Evolutionary conservation across 495 filamentous ascomycete species (phyloP).

Genomic region (Chlorociboria aeruginascens): DNA sequence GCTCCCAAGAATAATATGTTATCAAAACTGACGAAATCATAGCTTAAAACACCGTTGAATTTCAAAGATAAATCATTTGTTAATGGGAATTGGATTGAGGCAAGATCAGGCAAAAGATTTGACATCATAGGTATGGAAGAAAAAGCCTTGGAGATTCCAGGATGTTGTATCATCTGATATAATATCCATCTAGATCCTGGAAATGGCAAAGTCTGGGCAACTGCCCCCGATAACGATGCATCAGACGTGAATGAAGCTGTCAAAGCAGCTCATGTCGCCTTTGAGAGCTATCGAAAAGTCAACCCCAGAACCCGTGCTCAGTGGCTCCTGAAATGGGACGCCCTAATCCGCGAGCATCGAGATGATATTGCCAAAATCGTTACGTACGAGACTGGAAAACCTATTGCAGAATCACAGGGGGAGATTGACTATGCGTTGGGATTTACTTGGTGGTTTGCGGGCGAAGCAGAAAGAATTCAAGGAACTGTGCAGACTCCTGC

Average conservation of each 20-base stretch:
- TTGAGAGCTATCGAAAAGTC: conserved; percentile 46
- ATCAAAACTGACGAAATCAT: conserved; percentile 7
- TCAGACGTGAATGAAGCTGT: conserved; percentile 53
- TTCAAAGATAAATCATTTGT: conserved; percentile 50
- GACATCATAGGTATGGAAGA: conserved; percentile 46
- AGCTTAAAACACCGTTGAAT: conserved; percentile 47
- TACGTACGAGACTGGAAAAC: conserved; percentile 55
- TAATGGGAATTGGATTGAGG: conserved; percentile 48
- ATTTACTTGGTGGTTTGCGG: conserved; percentile 55
- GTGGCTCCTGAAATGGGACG: conserved; percentile 48
- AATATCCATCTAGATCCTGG: conserved; percentile 41
- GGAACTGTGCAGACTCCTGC: conserved; percentile 45
- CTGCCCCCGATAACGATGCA: conserved; percentile 45
- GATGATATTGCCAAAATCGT: conserved; percentile 48
- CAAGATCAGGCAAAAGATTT: conserved; percentile 51
- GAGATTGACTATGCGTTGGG: conserved; percentile 49
- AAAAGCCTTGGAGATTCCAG: not conserved
- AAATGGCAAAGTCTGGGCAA: conserved; percentile 49
- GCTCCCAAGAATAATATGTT: not conserved
- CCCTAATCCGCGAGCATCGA: conserved; percentile 35
- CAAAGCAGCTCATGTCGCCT: conserved; percentile 44
- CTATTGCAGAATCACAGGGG: conserved; percentile 42
- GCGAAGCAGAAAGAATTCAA: conserved; percentile 58
- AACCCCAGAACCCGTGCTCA: conserved; percentile 50
- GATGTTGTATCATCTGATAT: not conserved